These are phyloP conservation scores for Carex myosuroides DNA, from an alignment of 176 grass and related monocot species.

Conservation along the genomic window DNA sequence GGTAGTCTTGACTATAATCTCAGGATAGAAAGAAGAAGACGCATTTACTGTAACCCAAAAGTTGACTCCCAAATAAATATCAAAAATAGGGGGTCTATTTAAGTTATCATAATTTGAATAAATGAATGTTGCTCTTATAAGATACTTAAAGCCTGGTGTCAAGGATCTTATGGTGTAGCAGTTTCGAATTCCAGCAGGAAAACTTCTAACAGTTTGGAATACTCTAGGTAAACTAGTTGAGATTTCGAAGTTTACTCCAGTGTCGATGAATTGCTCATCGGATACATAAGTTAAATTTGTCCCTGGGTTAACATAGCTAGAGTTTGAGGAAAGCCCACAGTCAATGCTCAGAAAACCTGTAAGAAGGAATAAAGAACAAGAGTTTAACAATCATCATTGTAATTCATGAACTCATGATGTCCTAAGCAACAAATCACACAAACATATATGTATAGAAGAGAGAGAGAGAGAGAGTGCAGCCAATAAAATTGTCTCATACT, in stretches of 20 bases:
- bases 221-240: not conserved
- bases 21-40: not conserved
- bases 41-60: conserved; percentile 29
- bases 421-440: too few species aligned
- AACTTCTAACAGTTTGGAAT: conserved; percentile 19
- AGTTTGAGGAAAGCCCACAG: not conserved
- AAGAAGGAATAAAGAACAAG: not conserved
- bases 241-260: not conserved
- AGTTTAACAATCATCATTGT: too few species aligned
- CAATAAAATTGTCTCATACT: too few species aligned
- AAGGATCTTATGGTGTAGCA: conserved; percentile 43
- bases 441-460: too few species aligned
- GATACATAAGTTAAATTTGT: not conserved
- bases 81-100: conserved; percentile 31
- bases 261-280: not conserved
- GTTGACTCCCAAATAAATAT: conserved; percentile 36
- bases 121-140: conserved; percentile 35
- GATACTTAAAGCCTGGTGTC: conserved; percentile 25
- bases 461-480: too few species aligned
- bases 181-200: conserved; percentile 23
- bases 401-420: too few species aligned
- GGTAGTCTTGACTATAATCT: conserved; percentile 30
- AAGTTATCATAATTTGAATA: conserved; percentile 39
- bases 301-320: not conserved
- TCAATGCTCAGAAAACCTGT: not conserved